Evolutionary conservation across 75 land plant species (phyloP).

Genomic region (Cupressus sempervirens): DNA sequence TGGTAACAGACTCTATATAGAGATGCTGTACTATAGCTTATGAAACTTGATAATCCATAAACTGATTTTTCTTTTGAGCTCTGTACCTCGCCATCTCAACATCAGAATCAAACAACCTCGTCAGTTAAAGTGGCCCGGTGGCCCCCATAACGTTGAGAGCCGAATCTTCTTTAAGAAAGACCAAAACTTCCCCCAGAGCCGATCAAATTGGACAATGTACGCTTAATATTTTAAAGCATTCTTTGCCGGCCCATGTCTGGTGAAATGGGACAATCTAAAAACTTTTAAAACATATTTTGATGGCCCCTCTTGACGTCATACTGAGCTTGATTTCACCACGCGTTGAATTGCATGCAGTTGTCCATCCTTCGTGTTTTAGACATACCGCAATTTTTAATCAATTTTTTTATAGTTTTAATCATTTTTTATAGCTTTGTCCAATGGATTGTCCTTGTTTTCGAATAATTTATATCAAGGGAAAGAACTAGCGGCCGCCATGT

Average conservation of each 20-base stretch:
- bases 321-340: background rate
- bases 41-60: no score
- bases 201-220: no score
- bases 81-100: background rate
- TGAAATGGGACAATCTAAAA: no score
- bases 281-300: no score
- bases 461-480: no score
- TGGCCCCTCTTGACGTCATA: background rate
- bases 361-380: background rate
- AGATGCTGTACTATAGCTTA: background rate
- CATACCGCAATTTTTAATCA: background rate
- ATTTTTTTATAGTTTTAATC: no score
- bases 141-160: background rate
- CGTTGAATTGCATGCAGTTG: background rate
- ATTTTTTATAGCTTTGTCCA: no score
- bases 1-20: no score
- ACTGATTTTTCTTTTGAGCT: background rate
- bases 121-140: background rate
- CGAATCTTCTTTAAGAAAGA: background rate
- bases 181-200: background rate
- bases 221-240: no score
- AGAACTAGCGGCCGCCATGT: background rate
- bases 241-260: no score
- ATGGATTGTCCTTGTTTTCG: no score
- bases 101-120: background rate